These are phyloP conservation scores for Aspergillus glaucus DNA, from an alignment of 2,329 filamentous ascomycete species.

Conservation along the genomic window DNA sequence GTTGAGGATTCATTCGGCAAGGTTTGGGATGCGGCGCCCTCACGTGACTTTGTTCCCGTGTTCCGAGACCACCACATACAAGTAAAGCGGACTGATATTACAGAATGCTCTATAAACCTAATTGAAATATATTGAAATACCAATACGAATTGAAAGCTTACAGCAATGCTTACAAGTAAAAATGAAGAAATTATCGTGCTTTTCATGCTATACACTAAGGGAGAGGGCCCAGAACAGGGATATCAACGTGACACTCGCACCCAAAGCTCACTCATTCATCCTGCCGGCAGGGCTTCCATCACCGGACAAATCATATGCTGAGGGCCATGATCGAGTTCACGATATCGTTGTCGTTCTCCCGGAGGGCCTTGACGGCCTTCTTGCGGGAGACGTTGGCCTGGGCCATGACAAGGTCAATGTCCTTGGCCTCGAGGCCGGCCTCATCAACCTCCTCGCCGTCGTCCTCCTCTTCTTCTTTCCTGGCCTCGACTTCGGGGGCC, in stretches of 20 bases:
- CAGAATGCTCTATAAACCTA: no score
- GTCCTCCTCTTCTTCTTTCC: constrained; percentile 77
- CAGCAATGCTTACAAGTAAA: not conserved
- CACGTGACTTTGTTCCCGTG: constrained; percentile 28
- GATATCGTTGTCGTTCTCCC: constrained; percentile 99
- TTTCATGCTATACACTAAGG: constrained; percentile 31
- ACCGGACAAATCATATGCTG: constrained; percentile 56
- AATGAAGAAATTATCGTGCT: constrained; percentile 1
- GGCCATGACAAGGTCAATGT: constrained; percentile 98
- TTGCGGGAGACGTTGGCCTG: constrained; percentile 95
- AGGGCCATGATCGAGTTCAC: constrained; percentile 99
- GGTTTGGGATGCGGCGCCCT: constrained; percentile 29
- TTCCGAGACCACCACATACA: constrained; percentile 18
- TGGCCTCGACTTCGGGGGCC: constrained; percentile 52
- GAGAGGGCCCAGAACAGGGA: constrained; percentile 15
- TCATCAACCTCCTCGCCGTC: constrained; percentile 95
- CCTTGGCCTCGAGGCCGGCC: constrained; percentile 92
- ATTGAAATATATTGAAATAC: no score
- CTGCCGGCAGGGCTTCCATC: constrained; percentile 14
- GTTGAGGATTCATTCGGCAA: constrained; percentile 34
- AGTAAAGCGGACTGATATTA: not conserved
- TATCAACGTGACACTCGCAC: constrained; percentile 22
- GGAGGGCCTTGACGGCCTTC: constrained; percentile 94
- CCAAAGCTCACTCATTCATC: constrained; percentile 23
- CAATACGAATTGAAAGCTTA: no score